These are phyloP conservation scores for Hydnum rufescens DNA, from an alignment of 768 basidiomycete species.

Conservation along the genomic window DNA sequence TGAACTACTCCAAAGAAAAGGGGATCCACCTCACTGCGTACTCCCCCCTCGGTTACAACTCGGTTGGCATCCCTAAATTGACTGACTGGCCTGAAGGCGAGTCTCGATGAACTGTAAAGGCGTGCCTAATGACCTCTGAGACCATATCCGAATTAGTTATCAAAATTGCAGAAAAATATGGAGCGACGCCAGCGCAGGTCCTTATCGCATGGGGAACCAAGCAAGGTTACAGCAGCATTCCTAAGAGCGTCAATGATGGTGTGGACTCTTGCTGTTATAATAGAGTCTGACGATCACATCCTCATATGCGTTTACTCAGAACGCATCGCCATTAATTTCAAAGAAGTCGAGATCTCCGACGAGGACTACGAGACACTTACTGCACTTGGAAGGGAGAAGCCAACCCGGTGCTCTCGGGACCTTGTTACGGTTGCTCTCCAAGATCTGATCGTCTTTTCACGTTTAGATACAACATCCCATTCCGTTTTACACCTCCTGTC, in stretches of 20 bases:
- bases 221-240: slow-evolving; percentile 66
- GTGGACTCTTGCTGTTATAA: slow-evolving; percentile 4
- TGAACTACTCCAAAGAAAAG: slow-evolving; percentile 46
- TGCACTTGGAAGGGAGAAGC: slow-evolving; percentile 29
- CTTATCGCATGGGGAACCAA: slow-evolving; percentile 62
- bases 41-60: slow-evolving; percentile 62
- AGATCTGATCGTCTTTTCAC: slow-evolving; percentile 1
- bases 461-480: slow-evolving; percentile 43
- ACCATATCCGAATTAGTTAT: slow-evolving; percentile 20
- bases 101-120: background rate
- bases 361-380: slow-evolving; percentile 46
- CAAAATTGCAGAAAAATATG: slow-evolving; percentile 40
- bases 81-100: slow-evolving; percentile 33
- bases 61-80: slow-evolving; percentile 37
- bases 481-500: slow-evolving; percentile 41
- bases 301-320: slow-evolving; percentile 15
- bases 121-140: background rate
- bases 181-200: slow-evolving; percentile 58
- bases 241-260: slow-evolving; percentile 57
- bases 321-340: slow-evolving; percentile 58
- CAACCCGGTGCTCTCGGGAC: slow-evolving; percentile 18
- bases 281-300: background rate
- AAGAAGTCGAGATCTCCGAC: slow-evolving; percentile 45
- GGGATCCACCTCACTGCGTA: slow-evolving; percentile 53
- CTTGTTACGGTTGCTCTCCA: background rate